Percentiles rank a stretch among this genome's conserved stretches.
These are phyloP conservation scores for Medicago lupulina DNA, from an alignment of 306 rosid species.

Conservation along the genomic window DNA sequence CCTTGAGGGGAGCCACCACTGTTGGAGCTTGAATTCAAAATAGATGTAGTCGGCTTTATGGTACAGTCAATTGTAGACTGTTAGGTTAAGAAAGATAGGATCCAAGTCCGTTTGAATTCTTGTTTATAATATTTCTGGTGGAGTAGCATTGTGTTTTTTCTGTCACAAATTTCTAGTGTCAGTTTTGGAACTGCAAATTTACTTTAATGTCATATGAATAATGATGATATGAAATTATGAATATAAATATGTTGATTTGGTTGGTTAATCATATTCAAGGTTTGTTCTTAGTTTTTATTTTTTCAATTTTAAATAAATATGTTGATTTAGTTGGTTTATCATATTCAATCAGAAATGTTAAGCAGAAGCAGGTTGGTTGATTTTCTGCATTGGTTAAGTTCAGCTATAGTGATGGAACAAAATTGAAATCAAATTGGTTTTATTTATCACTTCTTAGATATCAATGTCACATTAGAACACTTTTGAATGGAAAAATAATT, in stretches of 20 bases:
- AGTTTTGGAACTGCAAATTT: slow-evolving; percentile 29
- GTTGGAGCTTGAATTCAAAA: slow-evolving; percentile 20
- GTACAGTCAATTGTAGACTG: not conserved
- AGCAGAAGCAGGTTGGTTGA: not conserved
- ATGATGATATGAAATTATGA: not conserved
- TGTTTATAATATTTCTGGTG: slow-evolving; percentile 10
- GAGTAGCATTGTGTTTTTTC: not conserved
- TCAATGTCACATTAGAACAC: not conserved
- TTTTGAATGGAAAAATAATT: no score
- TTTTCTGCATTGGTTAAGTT: not conserved
- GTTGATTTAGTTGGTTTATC: no score
- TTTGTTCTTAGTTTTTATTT: slow-evolving; percentile 5
- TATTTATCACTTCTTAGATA: not conserved
- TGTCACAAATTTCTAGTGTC: slow-evolving; percentile 24
- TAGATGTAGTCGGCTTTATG: not conserved
- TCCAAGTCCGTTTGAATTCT: not conserved
- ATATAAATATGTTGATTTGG: slow-evolving; percentile 28
- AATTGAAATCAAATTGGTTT: slow-evolving; percentile 11
- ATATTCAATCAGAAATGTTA: not conserved
- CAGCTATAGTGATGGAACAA: not conserved
- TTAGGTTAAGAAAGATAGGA: not conserved
- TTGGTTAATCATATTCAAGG: slow-evolving; percentile 11
- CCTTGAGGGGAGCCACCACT: slow-evolving; percentile 41
- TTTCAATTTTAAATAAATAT: not conserved
- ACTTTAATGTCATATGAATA: not conserved